Evolutionary conservation across 805 yeast species (phyloP), one percentile per base, ranked within the genome.

Genomic region (Brettanomyces sp.): DNA sequence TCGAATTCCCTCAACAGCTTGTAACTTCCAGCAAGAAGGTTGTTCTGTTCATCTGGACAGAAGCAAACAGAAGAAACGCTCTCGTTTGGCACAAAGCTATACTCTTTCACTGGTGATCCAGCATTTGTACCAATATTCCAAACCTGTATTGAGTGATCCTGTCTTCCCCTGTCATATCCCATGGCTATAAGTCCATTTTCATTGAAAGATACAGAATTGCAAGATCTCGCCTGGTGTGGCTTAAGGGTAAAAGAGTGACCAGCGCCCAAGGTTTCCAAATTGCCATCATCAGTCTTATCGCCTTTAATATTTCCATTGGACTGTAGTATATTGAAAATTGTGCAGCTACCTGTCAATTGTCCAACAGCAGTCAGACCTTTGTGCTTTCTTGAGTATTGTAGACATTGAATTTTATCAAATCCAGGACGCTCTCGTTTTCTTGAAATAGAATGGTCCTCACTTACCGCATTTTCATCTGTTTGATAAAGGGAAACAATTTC

Each of bases 1-100:
- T 90, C 97, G 42, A 83, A 75, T 55, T 85, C 95, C 45, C 95
- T 70, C 21, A 90, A 60, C 43, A 81, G 75, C 58, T 87, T 89
- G 47, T 86, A 77, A 39, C 88, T 77, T 1, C 96, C 93, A 21
- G 83, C 81, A 39, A 89, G 59, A 44, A 90, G 65, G 46, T 70
- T 73, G 42, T 55, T 61, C 2, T 74, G 72, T 5, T 77, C 72
- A 33, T 76, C 76, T 28, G 84, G 82, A 48, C 80, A 70, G 59
- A 90, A 90, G 28, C 74, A 65, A 4, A 86, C 66, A 1, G 93
- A 80, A 1, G 80, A 66, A 0, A 91, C 74, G 5, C 85, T 79
- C 59, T 90, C 98, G 54, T 85, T 83, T 28, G 82, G 77, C 24
- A 86, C 69, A 53, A 73, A 81, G 0, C 83, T 71, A 42, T 71